A percentile compares a stretch with the other conserved stretches of the same genome.
Conservation (phyloP, 768 basidiomycete genomes). For the Lanmaoa pseudosensibilis region DNA sequence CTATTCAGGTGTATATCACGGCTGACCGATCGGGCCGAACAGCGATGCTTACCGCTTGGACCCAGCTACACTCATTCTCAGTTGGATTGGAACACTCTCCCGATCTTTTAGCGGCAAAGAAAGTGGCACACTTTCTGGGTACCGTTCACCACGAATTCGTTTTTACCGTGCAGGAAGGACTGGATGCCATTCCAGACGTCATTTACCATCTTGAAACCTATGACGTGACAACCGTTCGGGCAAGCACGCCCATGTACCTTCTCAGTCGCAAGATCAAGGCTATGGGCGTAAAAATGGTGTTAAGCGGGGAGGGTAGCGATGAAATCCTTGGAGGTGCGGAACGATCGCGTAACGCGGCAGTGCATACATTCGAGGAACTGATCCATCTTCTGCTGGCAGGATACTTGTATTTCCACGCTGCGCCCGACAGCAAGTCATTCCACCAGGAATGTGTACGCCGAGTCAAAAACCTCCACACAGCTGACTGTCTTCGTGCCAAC, state of each 20-base stretch:
- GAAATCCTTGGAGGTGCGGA: constrained; percentile 89
- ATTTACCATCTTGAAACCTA: constrained; percentile 98
- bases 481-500: constrained; percentile 97
- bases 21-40: constrained; percentile 8
- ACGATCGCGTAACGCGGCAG: constrained; percentile 4
- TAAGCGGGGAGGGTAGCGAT: constrained; percentile 96
- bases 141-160: constrained; percentile 97
- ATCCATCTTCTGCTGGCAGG: constrained; percentile 46
- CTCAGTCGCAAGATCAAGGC: constrained; percentile 98
- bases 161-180: constrained; percentile 96
- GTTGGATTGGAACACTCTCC: constrained; percentile 94
- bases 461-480: constrained; percentile 95
- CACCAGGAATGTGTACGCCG: constrained; percentile 94
- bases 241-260: constrained; percentile 98
- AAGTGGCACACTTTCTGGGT: constrained; percentile 90
- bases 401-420: constrained; percentile 99
- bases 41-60: constrained; percentile 87
- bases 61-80: constrained; percentile 96
- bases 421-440: constrained; percentile 83
- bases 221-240: constrained; percentile 97
- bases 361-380: neutral
- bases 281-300: constrained; percentile 99
- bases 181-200: constrained; percentile 96
- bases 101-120: constrained; percentile 89
- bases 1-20: neutral